These are phyloP conservation scores for Eruca vesicaria DNA, from an alignment of 441 rosid genomes.

Conservation along the genomic window DNA sequence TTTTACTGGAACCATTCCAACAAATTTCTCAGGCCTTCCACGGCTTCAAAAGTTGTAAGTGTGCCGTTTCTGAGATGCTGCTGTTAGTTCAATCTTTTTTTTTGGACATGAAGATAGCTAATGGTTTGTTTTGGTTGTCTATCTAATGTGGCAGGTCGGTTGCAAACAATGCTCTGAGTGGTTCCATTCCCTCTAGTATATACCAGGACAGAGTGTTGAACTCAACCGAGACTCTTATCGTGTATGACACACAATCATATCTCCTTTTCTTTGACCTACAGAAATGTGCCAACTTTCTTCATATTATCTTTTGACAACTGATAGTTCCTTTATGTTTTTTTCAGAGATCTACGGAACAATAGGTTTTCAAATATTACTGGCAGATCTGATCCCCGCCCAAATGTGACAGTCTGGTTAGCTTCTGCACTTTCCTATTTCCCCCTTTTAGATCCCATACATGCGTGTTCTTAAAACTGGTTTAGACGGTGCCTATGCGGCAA, in stretches of 20 bases:
- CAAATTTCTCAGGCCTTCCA: constrained; percentile 63
- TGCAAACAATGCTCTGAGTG: constrained; percentile 75
- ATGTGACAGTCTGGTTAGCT: neutral
- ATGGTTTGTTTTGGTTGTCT: constrained; percentile 25
- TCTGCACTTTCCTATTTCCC: neutral
- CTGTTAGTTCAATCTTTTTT: neutral
- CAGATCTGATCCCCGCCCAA: neutral
- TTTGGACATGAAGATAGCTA: neutral
- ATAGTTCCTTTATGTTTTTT: constrained; percentile 14
- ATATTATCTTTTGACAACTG: neutral
- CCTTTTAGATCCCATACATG: neutral
- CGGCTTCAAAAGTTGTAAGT: constrained; percentile 80
- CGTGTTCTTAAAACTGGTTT: neutral
- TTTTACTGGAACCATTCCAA: constrained; percentile 75
- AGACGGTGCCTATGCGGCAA: too few species aligned
- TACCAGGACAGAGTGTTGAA: constrained; percentile 69
- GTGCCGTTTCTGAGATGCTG: constrained; percentile 10
- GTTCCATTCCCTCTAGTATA: constrained; percentile 63
- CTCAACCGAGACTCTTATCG: constrained; percentile 46
- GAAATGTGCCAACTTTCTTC: constrained; percentile 11
- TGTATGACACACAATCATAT: constrained; percentile 52
- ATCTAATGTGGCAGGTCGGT: constrained; percentile 57
- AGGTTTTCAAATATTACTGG: neutral
- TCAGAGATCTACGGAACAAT: constrained; percentile 88
- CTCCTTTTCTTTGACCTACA: constrained; percentile 11